Evolutionary conservation across 192 early-diverging fungal species (phyloP).

Genomic region (Spinellus fusiger): DNA sequence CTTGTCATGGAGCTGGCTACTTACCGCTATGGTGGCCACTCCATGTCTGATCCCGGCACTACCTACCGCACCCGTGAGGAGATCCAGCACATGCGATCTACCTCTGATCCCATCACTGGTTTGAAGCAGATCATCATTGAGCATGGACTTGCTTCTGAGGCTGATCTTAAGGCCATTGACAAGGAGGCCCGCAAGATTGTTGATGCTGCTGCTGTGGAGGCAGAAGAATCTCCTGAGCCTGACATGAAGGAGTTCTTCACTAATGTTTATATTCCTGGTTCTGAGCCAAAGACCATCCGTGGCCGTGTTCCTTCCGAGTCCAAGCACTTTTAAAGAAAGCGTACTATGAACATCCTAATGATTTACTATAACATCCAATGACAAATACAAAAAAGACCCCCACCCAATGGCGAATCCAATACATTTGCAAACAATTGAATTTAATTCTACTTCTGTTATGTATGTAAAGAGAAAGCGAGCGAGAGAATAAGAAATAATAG

Average conservation of each 20-base stretch:
- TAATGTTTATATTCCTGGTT: constrained; percentile 77
- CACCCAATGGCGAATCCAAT: too few species aligned
- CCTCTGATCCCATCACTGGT: constrained; percentile 89
- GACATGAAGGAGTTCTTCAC: constrained; percentile 63
- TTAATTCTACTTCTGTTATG: too few species aligned
- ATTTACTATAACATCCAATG: not conserved
- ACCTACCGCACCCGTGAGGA: constrained; percentile 99
- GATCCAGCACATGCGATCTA: constrained; percentile 96
- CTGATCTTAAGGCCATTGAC: constrained; percentile 89
- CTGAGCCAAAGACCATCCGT: constrained; percentile 66
- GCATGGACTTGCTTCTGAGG: constrained; percentile 63
- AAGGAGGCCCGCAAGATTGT: constrained; percentile 84
- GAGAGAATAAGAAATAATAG: too few species aligned
- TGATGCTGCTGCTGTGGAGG: constrained; percentile 78
- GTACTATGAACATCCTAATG: not conserved
- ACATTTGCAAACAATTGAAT: too few species aligned
- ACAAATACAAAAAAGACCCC: too few species aligned
- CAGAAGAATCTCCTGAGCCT: constrained; percentile 78
- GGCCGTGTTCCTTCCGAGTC: constrained; percentile 81
- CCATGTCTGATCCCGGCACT: constrained; percentile 99
- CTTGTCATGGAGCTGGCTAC: constrained; percentile 94
- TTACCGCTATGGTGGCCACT: constrained; percentile 99
- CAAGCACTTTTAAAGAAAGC: constrained; percentile 43
- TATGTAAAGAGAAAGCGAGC: too few species aligned
- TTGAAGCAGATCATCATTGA: constrained; percentile 82